These are phyloP conservation scores for Poterioochromonas sp. DNA, from an alignment of 352 stramenopile species.

Conservation along the genomic window DNA sequence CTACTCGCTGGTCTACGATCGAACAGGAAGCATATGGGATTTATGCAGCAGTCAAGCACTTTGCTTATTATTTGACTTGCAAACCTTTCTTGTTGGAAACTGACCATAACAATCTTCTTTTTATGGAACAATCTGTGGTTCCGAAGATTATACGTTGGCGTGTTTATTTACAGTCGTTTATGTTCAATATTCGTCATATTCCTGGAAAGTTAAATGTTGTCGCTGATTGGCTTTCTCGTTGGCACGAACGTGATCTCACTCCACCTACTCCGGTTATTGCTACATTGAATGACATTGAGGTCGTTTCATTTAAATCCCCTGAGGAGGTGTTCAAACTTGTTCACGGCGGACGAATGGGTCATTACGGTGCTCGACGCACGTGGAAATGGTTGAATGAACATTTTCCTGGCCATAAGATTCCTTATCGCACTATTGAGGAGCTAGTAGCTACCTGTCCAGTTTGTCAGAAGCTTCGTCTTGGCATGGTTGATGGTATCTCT, in stretches of 20 bases:
- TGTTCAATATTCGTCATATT: constrained; percentile 7
- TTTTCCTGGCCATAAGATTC: constrained; percentile 20
- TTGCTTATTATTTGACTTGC: not conserved
- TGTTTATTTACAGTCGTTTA: not conserved
- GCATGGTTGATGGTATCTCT: not conserved
- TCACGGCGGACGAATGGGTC: constrained; percentile 6
- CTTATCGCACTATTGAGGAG: not conserved
- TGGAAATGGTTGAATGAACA: constrained; percentile 12
- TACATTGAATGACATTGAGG: not conserved
- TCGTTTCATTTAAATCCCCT: not conserved
- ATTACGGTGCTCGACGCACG: not conserved
- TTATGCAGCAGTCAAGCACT: not conserved
- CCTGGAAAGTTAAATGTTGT: constrained; percentile 16
- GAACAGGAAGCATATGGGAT: not conserved
- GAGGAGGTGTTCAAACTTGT: not conserved
- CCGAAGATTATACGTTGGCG: not conserved
- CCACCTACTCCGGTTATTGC: not conserved
- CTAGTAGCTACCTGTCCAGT: not conserved
- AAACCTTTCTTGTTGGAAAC: not conserved
- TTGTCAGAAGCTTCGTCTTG: constrained; percentile 13
- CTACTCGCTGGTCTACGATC: not conserved
- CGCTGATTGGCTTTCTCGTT: constrained; percentile 20
- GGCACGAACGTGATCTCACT: not conserved
- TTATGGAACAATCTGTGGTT: not conserved
- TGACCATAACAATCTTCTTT: not conserved